phyloP scores from a whole-genome alignment of 164 flowering plant genomes.

The Cinnamomum micranthum region DNA sequence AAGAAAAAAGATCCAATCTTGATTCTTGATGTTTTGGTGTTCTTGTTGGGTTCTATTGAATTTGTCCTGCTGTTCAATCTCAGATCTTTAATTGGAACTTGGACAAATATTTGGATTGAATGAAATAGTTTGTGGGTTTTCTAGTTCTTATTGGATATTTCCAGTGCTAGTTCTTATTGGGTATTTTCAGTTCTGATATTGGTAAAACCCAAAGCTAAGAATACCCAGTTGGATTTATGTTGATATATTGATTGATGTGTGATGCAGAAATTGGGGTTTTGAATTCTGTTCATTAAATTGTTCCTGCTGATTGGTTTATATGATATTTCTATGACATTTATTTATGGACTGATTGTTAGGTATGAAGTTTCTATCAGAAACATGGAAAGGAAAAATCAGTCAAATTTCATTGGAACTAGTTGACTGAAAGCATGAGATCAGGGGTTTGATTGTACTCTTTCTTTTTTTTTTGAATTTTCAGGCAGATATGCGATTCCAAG shows the following conservation, averaged over 20 bases:
- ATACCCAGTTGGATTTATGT: not conserved
- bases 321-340: not conserved
- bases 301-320: not conserved
- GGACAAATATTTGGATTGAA: not conserved
- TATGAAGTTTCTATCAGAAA: not conserved
- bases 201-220: slow-evolving; percentile 2
- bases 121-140: slow-evolving; percentile 11
- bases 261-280: not conserved
- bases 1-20: not conserved
- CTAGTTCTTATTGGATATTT: not conserved
- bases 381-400: not conserved
- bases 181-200: not conserved
- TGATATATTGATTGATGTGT: not conserved
- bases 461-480: not conserved
- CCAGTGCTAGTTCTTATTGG: not conserved
- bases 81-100: slow-evolving; percentile 18
- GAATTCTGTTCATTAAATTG: not conserved
- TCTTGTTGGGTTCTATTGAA: not conserved
- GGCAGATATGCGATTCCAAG: no score
- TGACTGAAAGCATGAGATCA: not conserved
- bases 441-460: no score
- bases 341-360: not conserved
- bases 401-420: not conserved
- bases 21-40: not conserved
- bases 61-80: not conserved